Percentiles rank a stretch among this genome's conserved stretches.
Evolutionary conservation across 768 basidiomycete genomes (phyloP).

Genomic region (Coprinopsis sp.): DNA sequence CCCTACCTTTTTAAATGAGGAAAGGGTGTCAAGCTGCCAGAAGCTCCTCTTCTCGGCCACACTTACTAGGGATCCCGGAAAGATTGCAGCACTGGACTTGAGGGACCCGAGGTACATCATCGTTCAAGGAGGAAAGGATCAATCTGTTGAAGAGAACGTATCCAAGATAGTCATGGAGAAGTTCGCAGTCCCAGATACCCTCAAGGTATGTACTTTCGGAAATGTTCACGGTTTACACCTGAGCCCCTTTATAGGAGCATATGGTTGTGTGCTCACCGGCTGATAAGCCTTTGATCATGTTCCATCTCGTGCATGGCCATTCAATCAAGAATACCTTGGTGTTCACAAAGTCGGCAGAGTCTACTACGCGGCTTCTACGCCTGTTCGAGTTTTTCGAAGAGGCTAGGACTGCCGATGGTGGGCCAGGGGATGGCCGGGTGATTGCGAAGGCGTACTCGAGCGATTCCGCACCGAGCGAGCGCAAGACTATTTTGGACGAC

Average conservation of each 20-base stretch:
- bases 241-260: constrained; percentile 57
- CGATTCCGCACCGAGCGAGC: constrained; percentile 69
- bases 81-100: constrained; percentile 77
- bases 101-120: constrained; percentile 84
- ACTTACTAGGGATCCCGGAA: constrained; percentile 90
- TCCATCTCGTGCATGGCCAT: constrained; percentile 71
- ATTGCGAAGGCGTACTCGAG: constrained; percentile 78
- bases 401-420: constrained; percentile 21
- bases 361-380: constrained; percentile 74
- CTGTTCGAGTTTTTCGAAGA: constrained; percentile 80
- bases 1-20: constrained; percentile 53
- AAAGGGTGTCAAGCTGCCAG: constrained; percentile 68
- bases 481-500: constrained; percentile 70
- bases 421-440: constrained; percentile 23
- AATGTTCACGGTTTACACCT: background rate
- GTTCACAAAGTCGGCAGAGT: constrained; percentile 97
- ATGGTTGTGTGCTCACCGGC: constrained; percentile 77
- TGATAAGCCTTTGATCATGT: constrained; percentile 84
- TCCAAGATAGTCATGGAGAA: constrained; percentile 64
- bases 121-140: constrained; percentile 52
- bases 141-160: constrained; percentile 30
- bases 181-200: constrained; percentile 75
- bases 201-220: constrained; percentile 50
- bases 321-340: constrained; percentile 70
- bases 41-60: constrained; percentile 97